Base-by-base conservation (phyloP, 352 stramenopile genomes). In the Blastocystis sp. region DNA sequence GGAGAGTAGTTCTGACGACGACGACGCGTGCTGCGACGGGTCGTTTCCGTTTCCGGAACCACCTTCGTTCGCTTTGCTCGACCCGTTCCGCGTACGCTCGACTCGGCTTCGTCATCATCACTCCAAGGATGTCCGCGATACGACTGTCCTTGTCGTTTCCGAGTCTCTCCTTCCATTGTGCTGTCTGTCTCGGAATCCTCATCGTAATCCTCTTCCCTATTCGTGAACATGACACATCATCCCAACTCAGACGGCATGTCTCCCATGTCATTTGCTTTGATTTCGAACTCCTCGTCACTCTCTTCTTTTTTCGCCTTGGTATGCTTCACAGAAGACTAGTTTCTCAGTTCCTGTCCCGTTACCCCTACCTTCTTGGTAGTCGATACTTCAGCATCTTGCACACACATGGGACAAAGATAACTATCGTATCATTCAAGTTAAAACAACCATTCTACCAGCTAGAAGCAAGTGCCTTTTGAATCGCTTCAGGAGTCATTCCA, bases 51-150 rank as follows among this genome's bases (percentile, higher is more conserved):
- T 59, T 59, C 51, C n/a, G 3, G 3, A 27, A 11, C 51, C 11
- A 32, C 51, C 51, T 6, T 59, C 32, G 4, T 59, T 14, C n/a
- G n/a, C n/a, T n/a, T n/a, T n/a, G n/a, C n/a, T n/a, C n/a, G n/a
- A n/a, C n/a, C n/a, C n/a, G n/a, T n/a, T n/a, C n/a, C n/a, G n/a
- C n/a, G n/a, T n/a, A n/a, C n/a, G n/a, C n/a, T n/a, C n/a, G n/a
- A n/a, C n/a, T n/a, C n/a, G n/a, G 61, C 69, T 3, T 59, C 46
- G 11, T 48, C 53, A 42, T 57, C 48, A 42, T 81, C 69, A 32
- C 69, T 81, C 69, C 69, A 81, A 63, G 69, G 69, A 81, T 81
- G 69, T 29, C 69, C 69, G 16, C 48, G 44, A 42, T 48, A 81
- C 0, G 69, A 81, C 8, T 65, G 27, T 9, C 42, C 61, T 16